Evolutionary conservation across 139 green algal genomes (phyloP).

Genomic region (Chlorella sp.): DNA sequence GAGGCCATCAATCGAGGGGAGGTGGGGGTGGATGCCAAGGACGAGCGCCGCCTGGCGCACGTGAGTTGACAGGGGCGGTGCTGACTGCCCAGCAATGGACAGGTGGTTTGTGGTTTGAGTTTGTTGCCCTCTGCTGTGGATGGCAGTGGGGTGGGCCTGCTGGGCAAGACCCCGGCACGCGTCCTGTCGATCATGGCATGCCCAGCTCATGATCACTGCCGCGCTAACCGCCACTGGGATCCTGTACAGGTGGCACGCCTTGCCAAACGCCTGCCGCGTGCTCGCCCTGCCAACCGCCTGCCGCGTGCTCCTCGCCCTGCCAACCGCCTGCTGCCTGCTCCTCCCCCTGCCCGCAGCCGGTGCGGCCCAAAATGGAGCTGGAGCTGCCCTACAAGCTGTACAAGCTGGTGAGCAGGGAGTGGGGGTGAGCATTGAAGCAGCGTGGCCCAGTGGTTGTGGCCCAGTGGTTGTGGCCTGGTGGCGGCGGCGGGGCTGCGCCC

Average conservation of each 20-base stretch:
- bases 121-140: too few species aligned
- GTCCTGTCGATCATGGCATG: too few species aligned
- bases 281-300: background rate
- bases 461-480: too few species aligned
- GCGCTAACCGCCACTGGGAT: too few species aligned
- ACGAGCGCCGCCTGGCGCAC: constrained; percentile 19
- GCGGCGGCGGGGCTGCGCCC: too few species aligned
- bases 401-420: constrained; percentile 47
- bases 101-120: too few species aligned
- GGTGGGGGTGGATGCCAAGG: background rate
- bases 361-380: constrained; percentile 59
- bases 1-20: constrained; percentile 12
- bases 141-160: too few species aligned
- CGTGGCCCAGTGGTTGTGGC: too few species aligned
- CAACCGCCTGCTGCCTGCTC: background rate
- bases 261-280: background rate
- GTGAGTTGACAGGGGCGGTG: background rate
- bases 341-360: background rate
- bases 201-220: too few species aligned
- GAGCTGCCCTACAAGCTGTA: constrained; percentile 76
- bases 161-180: too few species aligned
- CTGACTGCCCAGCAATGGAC: background rate
- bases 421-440: too few species aligned
- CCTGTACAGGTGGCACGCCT: too few species aligned
- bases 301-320: background rate